These are phyloP conservation scores for Aschersonia sp. DNA, from an alignment of 2,329 filamentous ascomycete genomes.

Conservation along the genomic window DNA sequence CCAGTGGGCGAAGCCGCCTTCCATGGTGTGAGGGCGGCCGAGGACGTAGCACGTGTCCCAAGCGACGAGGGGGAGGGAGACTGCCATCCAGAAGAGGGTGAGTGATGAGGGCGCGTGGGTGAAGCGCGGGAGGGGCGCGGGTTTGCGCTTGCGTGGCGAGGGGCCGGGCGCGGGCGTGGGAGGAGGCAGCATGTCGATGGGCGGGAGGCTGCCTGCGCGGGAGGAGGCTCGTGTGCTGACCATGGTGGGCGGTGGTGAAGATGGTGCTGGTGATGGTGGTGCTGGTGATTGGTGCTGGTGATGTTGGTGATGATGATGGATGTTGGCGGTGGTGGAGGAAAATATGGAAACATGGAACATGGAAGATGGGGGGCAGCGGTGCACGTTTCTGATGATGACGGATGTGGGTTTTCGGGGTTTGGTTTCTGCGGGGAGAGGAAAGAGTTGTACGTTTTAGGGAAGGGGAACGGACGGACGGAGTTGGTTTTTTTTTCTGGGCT, in stretches of 20 bases:
- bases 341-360: too few relatives aligned
- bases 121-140: slow-evolving; percentile 3
- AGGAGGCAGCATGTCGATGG: slow-evolving; percentile 5
- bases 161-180: not conserved
- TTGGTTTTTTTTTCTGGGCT: too few relatives aligned
- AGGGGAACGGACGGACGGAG: too few relatives aligned
- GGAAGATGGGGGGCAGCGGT: too few relatives aligned
- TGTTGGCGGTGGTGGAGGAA: not conserved
- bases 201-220: slow-evolving; percentile 13
- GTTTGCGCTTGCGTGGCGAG: slow-evolving; percentile 6
- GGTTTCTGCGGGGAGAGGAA: too few relatives aligned
- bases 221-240: slow-evolving; percentile 22
- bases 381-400: too few relatives aligned
- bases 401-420: too few relatives aligned
- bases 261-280: not conserved
- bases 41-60: slow-evolving; percentile 78
- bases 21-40: slow-evolving; percentile 68
- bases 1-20: slow-evolving; percentile 56
- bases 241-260: slow-evolving; percentile 11
- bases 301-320: not conserved
- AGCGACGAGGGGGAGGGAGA: slow-evolving; percentile 63
- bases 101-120: slow-evolving; percentile 28
- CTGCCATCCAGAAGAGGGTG: slow-evolving; percentile 53
- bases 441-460: too few relatives aligned
- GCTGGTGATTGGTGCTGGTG: not conserved